Conservation (phyloP, 202 grass and related monocot species). For the Saccharum hybrid region DNA sequence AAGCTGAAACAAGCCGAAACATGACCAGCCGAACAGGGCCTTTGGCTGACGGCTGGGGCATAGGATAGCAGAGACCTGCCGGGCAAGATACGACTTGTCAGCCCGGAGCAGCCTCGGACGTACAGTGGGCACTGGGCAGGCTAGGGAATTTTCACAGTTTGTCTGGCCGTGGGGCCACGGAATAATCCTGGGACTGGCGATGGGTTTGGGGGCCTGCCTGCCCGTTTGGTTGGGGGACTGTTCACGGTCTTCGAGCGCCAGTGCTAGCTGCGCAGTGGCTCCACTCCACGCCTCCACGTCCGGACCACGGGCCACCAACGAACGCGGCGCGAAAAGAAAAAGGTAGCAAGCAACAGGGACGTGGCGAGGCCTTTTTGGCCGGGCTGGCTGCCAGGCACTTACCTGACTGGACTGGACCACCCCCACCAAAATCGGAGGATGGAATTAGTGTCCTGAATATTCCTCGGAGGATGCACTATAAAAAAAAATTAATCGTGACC, state of each 20-base stretch:
- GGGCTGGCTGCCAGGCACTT: neutral
- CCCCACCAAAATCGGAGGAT: constrained; percentile 4
- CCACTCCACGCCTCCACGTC: neutral
- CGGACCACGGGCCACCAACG: constrained; percentile 37
- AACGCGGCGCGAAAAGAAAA: neutral
- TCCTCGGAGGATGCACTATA: neutral
- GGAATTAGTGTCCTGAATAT: constrained; percentile 19
- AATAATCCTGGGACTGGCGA: constrained; percentile 19
- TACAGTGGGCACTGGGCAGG: neutral
- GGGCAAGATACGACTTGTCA: neutral
- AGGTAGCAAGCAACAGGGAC: constrained; percentile 48
- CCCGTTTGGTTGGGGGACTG: neutral
- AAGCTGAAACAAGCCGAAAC: too few relatives aligned
- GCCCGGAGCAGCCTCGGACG: too few relatives aligned
- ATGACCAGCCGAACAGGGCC: too few relatives aligned
- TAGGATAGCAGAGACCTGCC: neutral
- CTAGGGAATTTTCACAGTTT: constrained; percentile 5
- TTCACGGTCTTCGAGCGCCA: constrained; percentile 19
- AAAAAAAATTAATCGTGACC: too few relatives aligned
- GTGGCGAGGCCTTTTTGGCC: constrained; percentile 34
- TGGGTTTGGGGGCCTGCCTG: neutral
- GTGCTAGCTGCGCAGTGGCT: neutral
- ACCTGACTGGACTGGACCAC: neutral
- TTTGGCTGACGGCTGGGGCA: constrained; percentile 9
- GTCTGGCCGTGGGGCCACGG: neutral